Conservation (phyloP, 1,284 basidiomycete species). For the Pisolithus thermaeus region DNA sequence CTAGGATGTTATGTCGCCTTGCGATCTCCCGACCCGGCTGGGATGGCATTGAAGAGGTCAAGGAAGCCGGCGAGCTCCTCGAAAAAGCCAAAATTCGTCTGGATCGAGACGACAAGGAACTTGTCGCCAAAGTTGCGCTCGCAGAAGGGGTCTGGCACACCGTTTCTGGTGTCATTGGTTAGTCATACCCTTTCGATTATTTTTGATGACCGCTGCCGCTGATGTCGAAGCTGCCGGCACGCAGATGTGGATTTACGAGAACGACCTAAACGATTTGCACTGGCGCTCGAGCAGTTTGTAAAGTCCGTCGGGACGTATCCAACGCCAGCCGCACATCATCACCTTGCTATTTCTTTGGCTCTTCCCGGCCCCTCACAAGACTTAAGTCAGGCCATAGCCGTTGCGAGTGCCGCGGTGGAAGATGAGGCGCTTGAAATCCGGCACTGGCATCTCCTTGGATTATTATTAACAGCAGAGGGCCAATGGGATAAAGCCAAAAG, state of each 20-base stretch:
- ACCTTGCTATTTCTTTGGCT: slow-evolving; percentile 74
- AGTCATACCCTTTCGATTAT: slow-evolving; percentile 1
- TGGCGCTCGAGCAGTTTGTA: slow-evolving; percentile 55
- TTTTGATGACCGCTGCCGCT: no score
- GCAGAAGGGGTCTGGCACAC: slow-evolving; percentile 65
- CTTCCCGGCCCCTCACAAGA: slow-evolving; percentile 61
- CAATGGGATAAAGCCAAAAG: slow-evolving; percentile 79
- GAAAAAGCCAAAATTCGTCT: slow-evolving; percentile 52
- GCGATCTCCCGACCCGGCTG: slow-evolving; percentile 32
- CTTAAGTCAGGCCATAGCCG: slow-evolving; percentile 60
- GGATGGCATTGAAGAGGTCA: slow-evolving; percentile 43
- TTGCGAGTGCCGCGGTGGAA: slow-evolving; percentile 75
- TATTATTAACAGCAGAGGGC: slow-evolving; percentile 75
- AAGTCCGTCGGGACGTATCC: slow-evolving; percentile 51
- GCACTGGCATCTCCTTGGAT: slow-evolving; percentile 89
- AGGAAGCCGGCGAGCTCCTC: slow-evolving; percentile 54
- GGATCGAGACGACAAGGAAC: slow-evolving; percentile 37
- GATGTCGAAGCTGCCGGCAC: neutral
- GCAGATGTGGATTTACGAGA: slow-evolving; percentile 61
- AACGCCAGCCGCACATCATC: slow-evolving; percentile 65
- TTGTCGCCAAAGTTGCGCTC: slow-evolving; percentile 52
- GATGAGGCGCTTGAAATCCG: slow-evolving; percentile 67
- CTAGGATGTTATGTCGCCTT: slow-evolving; percentile 63
- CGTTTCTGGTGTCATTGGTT: slow-evolving; percentile 57
- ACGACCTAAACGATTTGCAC: slow-evolving; percentile 53